Conservation (phyloP, 352 stramenopile genomes). For the Phytopythium montanum region DNA sequence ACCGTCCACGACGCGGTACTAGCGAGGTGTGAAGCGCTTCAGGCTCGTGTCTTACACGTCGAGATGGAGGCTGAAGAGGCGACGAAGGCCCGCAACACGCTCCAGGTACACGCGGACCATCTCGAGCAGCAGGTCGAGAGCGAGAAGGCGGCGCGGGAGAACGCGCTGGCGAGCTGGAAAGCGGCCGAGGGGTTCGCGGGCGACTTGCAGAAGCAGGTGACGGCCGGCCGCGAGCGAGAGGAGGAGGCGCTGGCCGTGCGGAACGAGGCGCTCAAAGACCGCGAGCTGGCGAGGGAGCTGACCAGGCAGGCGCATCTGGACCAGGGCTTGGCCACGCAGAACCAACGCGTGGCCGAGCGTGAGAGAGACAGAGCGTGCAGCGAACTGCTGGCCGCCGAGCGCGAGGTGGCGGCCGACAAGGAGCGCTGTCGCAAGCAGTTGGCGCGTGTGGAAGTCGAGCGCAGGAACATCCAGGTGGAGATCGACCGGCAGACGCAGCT, state of each 20-base stretch:
- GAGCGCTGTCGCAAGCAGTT: slow-evolving; percentile 40
- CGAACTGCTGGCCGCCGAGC: slow-evolving; percentile 26
- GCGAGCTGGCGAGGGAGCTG: slow-evolving; percentile 34
- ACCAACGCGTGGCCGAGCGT: slow-evolving; percentile 34
- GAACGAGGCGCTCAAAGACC: slow-evolving; percentile 47
- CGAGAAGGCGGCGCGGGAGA: slow-evolving; percentile 32
- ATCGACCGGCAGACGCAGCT: slow-evolving; percentile 50
- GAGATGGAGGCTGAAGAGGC: slow-evolving; percentile 15
- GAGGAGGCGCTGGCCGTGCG: slow-evolving; percentile 41
- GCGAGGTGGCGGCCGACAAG: slow-evolving; percentile 33
- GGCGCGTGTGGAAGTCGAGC: slow-evolving; percentile 38
- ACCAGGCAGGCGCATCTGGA: slow-evolving; percentile 44
- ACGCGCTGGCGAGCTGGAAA: slow-evolving; percentile 50
- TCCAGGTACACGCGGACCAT: slow-evolving; percentile 24
- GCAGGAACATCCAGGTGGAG: slow-evolving; percentile 57
- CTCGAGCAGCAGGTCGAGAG: slow-evolving; percentile 23
- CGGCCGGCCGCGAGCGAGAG: slow-evolving; percentile 39
- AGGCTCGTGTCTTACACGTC: slow-evolving; percentile 1
- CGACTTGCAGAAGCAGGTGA: slow-evolving; percentile 35
- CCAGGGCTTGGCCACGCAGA: slow-evolving; percentile 41
- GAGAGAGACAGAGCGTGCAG: slow-evolving; percentile 37
- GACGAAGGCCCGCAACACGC: slow-evolving; percentile 19
- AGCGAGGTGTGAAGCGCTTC: slow-evolving; percentile 12
- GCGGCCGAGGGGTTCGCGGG: slow-evolving; percentile 33
- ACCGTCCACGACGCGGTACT: slow-evolving; percentile 15